Evolutionary conservation across 345 rosid species (phyloP), one percentile per base, ranked within the genome.

Genomic region (Citrus trifoliata): DNA sequence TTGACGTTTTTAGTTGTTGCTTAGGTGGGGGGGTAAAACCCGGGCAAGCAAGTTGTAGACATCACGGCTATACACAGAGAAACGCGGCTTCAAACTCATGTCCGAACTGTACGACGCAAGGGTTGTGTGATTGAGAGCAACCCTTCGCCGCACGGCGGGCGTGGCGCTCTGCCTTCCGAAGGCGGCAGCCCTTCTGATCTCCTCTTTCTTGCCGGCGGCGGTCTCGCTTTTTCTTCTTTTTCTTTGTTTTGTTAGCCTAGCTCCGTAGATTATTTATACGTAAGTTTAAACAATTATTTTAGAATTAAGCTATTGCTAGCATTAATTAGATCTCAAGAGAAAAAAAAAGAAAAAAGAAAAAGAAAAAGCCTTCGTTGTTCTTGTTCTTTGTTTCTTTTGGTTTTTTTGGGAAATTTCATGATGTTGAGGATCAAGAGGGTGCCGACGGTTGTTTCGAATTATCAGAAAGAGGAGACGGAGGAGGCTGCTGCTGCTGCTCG

Each of bases 121-220:
- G 95, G 98, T 84, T 85, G 92, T 83, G 88, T 92, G 81, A 87
- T 83, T 67, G 98, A 83, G 81, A 87, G 89, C 87, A 89, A 85
- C 92, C 98, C 98, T 87, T 94, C 90, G 88, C 97, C 98, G 93
- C 98, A 97, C 99, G 99, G 99, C 67, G 99, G 99, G 82, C 98
- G 99, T 85, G 99, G 99, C 78, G 98, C 99, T 81, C 87, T 94
- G 93, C 99, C 99, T 78, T 97, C 99, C 73, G 99, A 97, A 92
- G 99, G 99, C 90, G 99, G 99, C 72, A 93, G 98, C 86, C 99
- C 99, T 83, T 97, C 99, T 32, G 99, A 97, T 87, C 98, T 97
- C 85, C 98, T 94, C 86, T 97, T 97, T 86, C 93, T 97, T 10
- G 99, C 99, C 70, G 99, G 99, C 78, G 99, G 99, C 67, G 99